Conservation (phyloP, 2,329 filamentous ascomycete genomes). For the Aspergillus pseudoglaucus region DNA sequence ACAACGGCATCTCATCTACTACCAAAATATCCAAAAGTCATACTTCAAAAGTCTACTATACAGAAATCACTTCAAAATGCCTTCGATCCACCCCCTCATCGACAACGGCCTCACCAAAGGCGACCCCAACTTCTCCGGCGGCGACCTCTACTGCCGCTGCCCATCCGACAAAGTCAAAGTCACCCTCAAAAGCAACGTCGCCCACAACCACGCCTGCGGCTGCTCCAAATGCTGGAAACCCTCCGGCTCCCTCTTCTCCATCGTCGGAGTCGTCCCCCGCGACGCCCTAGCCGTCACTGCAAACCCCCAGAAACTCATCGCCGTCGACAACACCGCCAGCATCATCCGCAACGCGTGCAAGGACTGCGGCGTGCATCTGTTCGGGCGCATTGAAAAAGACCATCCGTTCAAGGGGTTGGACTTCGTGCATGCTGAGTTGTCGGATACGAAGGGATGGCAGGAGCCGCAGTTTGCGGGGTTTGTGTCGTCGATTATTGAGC, state of each 20-base stretch:
- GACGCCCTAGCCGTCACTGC: conserved; percentile 52
- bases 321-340: conserved; percentile 51
- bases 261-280: conserved; percentile 56
- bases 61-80: conserved; percentile 8
- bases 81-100: conserved; percentile 55
- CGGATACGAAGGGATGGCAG: conserved; percentile 58
- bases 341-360: conserved; percentile 58
- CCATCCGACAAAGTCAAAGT: conserved; percentile 51
- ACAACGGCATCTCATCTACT: neutral
- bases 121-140: conserved; percentile 49
- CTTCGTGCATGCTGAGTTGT: conserved; percentile 61
- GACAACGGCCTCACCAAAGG: conserved; percentile 57
- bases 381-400: conserved; percentile 57
- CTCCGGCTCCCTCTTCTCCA: conserved; percentile 54
- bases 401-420: conserved; percentile 64
- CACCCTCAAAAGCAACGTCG: conserved; percentile 51
- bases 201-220: conserved; percentile 65
- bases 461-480: conserved; percentile 66
- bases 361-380: conserved; percentile 57
- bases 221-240: conserved; percentile 71
- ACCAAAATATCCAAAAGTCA: neutral
- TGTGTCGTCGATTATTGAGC: conserved; percentile 62
- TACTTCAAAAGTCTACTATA: neutral
- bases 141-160: conserved; percentile 59
- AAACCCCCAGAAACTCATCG: conserved; percentile 51